Conservation (phyloP, 1,284 basidiomycete species). For the Pseudozyma hubeiensis region DNA sequence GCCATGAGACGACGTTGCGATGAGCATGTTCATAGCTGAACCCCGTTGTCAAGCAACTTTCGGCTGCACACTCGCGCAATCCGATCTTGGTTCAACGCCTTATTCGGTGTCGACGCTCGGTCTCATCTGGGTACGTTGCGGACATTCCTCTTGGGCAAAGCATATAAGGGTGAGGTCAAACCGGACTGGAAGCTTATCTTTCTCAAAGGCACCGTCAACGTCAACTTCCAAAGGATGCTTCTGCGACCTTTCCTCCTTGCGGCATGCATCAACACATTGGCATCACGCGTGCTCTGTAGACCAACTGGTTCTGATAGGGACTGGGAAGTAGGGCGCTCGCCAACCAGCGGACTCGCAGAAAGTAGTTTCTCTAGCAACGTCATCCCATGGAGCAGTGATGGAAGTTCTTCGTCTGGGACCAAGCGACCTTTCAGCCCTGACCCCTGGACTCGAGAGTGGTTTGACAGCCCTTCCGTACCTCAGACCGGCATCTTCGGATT, state of each 20-base stretch:
- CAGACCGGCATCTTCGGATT: not conserved
- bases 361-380: not conserved
- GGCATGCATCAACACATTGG: no score
- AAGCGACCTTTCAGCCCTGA: not conserved
- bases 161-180: no score
- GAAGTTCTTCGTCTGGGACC: not conserved
- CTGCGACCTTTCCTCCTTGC: not conserved
- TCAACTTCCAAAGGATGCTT: not conserved
- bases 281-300: not conserved
- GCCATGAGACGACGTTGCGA: no score
- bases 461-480: not conserved
- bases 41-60: no score
- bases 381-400: not conserved
- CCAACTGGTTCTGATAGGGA: not conserved
- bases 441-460: not conserved
- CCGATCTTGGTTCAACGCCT: no score
- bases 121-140: no score
- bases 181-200: no score
- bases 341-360: not conserved
- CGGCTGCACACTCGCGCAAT: no score
- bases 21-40: no score
- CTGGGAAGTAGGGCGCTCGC: constrained; percentile 4
- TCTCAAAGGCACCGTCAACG: no score
- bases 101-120: no score
- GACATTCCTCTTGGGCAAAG: no score